These are phyloP conservation scores for Circinella umbellata DNA, from an alignment of 371 early-diverging fungal species.

Conservation along the genomic window DNA sequence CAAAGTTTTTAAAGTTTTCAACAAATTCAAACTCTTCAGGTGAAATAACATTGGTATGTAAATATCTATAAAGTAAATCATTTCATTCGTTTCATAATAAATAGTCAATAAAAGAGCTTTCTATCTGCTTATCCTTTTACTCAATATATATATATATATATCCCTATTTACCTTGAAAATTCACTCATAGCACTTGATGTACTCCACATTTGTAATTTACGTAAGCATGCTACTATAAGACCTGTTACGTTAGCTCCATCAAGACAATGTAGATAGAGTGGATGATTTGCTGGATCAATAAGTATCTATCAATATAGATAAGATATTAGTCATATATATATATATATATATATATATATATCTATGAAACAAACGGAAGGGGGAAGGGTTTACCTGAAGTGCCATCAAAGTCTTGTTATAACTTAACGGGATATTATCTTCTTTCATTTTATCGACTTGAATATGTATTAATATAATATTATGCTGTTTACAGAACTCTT, in stretches of 20 bases:
- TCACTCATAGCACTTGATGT: constrained; percentile 75
- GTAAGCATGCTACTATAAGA: constrained; percentile 80
- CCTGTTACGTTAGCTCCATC: constrained; percentile 93
- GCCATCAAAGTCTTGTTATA: constrained; percentile 79
- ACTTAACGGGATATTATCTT: constrained; percentile 85
- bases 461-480: constrained; percentile 75
- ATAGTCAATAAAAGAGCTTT: neutral
- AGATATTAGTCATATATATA: neutral
- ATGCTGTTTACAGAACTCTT: constrained; percentile 68
- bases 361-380: neutral
- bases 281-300: constrained; percentile 75
- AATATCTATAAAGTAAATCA: constrained; percentile 42
- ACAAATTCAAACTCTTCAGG: constrained; percentile 92
- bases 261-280: constrained; percentile 89
- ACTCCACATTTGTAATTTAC: constrained; percentile 92
- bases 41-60: constrained; percentile 79
- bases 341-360: neutral
- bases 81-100: too few relatives aligned
- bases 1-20: constrained; percentile 76
- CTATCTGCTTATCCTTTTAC: neutral
- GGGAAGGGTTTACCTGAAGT: constrained; percentile 56
- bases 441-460: constrained; percentile 82
- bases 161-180: constrained; percentile 57
- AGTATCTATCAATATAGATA: constrained; percentile 56
- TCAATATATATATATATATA: neutral